These are phyloP conservation scores for Chrysosporium queenslandicum DNA, from an alignment of 2,329 filamentous ascomycete genomes.

Conservation along the genomic window DNA sequence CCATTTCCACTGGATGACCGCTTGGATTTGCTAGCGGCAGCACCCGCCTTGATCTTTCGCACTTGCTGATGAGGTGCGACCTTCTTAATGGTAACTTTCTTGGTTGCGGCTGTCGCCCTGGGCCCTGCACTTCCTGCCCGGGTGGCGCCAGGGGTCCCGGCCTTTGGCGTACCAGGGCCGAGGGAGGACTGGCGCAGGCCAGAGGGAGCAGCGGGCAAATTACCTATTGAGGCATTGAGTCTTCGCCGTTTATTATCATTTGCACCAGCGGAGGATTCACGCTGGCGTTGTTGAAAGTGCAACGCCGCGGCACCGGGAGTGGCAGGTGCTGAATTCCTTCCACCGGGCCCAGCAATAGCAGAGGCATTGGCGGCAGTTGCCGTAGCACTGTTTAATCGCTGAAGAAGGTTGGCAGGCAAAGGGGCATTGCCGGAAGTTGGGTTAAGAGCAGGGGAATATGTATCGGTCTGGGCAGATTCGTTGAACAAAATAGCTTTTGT, in stretches of 20 bases:
- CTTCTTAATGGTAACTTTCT: conserved; percentile 44
- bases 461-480: conserved; percentile 37
- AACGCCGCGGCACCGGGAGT: conserved; percentile 34
- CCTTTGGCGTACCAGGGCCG: conserved; percentile 55
- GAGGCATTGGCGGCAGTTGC: conserved; percentile 28
- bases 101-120: conserved; percentile 31
- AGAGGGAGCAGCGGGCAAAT: conserved; percentile 46
- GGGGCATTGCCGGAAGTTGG: conserved; percentile 47
- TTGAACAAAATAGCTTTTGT: conserved; percentile 41
- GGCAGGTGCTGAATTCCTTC: conserved; percentile 37
- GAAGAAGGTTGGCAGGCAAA: conserved; percentile 43
- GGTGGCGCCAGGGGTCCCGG: conserved; percentile 42
- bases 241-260: conserved; percentile 51
- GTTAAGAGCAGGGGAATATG: conserved; percentile 42
- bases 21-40: conserved; percentile 31
- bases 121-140: conserved; percentile 54
- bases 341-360: conserved; percentile 30
- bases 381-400: conserved; percentile 37
- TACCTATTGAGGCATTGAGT: conserved; percentile 44
- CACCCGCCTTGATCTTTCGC: conserved; percentile 30
- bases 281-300: conserved; percentile 39
- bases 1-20: conserved; percentile 35
- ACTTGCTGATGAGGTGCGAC: conserved; percentile 46
- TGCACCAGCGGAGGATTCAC: conserved; percentile 47
- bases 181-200: conserved; percentile 51